A percentile compares a stretch with the other conserved stretches of the same genome.
phyloP scores from a whole-genome alignment of 345 rosid species.

The Salix brachista region DNA sequence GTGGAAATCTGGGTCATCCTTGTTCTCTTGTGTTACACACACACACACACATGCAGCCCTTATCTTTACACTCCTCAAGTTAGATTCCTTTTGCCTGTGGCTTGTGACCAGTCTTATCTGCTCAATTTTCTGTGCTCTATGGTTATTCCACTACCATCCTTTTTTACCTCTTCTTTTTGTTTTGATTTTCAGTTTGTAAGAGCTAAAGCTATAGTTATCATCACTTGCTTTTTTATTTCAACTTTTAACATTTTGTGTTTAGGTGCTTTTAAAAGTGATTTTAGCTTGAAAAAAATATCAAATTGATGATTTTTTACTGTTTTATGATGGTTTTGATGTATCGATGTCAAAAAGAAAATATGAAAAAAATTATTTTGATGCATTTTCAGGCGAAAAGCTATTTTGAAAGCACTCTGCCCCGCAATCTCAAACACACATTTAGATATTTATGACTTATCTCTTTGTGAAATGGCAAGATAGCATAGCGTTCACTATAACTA shows the following conservation, averaged over 20 bases:
- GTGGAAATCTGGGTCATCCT: not conserved
- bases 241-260: not conserved
- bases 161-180: not conserved
- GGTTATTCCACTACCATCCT: not conserved
- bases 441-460: not conserved
- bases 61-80: not conserved
- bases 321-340: too few relatives aligned
- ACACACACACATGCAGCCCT: too few relatives aligned
- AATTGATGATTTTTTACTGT: too few relatives aligned
- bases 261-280: too few relatives aligned
- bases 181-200: not conserved
- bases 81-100: not conserved
- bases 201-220: not conserved
- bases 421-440: too few relatives aligned
- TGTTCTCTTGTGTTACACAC: not conserved
- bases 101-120: not conserved
- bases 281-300: too few relatives aligned
- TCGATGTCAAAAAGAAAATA: too few relatives aligned
- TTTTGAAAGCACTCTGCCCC: too few relatives aligned
- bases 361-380: too few relatives aligned
- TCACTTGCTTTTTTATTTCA: not conserved
- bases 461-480: not conserved
- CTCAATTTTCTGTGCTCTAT: not conserved
- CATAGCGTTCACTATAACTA: not conserved
- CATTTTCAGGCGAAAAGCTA: too few relatives aligned